These are phyloP conservation scores for Ophiocordyceps robertsii DNA, from an alignment of 2,329 filamentous ascomycete species.

Conservation along the genomic window DNA sequence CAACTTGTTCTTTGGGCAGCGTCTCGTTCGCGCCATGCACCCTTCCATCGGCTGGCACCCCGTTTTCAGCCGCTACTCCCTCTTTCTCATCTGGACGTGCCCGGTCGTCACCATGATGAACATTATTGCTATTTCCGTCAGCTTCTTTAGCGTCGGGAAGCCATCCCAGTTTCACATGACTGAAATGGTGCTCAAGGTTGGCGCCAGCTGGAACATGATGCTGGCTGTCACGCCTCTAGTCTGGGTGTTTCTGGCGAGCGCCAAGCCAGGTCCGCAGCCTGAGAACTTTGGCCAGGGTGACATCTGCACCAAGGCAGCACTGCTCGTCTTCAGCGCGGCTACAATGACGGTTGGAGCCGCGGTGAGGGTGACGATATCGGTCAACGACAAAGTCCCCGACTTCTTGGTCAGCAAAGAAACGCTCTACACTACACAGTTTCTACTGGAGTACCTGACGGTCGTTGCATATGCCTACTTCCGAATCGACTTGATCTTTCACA, in stretches of 20 bases:
- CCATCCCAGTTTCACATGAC: neutral
- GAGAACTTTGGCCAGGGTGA: constrained; percentile 19
- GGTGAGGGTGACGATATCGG: constrained; percentile 11
- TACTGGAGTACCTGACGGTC: constrained; percentile 4
- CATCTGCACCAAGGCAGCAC: constrained; percentile 13
- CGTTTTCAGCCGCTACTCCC: constrained; percentile 9
- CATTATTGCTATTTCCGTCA: constrained; percentile 14
- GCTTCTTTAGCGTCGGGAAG: constrained; percentile 6
- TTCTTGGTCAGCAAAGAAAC: constrained; percentile 16
- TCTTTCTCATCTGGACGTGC: constrained; percentile 13
- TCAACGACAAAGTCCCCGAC: constrained; percentile 8
- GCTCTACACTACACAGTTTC: constrained; percentile 22
- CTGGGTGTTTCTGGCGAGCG: constrained; percentile 10
- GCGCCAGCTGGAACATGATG: constrained; percentile 9
- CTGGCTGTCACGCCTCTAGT: constrained; percentile 10
- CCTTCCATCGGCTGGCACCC: constrained; percentile 20
- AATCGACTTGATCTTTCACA: constrained; percentile 15
- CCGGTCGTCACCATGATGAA: constrained; percentile 17
- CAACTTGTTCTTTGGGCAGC: constrained; percentile 25
- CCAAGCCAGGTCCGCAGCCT: constrained; percentile 13
- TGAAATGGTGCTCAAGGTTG: constrained; percentile 7
- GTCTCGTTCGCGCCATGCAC: constrained; percentile 23
- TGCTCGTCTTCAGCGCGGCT: constrained; percentile 11
- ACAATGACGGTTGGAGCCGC: constrained; percentile 8
- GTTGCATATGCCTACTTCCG: constrained; percentile 12